Base-by-base conservation (phyloP, 805 yeast species). In the Monosporozyma servazzii region DNA sequence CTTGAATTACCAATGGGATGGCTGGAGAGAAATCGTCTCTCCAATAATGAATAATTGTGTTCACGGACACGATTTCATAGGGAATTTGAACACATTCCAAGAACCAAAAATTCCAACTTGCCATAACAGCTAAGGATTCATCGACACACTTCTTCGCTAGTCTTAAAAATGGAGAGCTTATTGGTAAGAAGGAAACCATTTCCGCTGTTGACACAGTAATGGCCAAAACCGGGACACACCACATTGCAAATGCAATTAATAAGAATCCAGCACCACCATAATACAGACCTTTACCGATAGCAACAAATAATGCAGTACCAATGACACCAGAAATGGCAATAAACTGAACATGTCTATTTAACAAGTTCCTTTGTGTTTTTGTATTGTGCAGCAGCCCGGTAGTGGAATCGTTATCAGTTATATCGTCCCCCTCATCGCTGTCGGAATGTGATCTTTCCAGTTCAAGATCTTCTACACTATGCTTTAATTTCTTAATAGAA, bases 311-410 rank as follows among this genome's bases (percentile, higher is more conserved):
- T 8, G 86, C 91, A 1, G 91, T 83, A 40, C 95, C 95, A 56
- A 86, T 84, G 40, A 88, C 83, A 49, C 91, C 93, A 18, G 91
- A 88, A 23, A 87, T 82, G 11, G 88, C 85, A 54, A 87, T 81
- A 49, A 87, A 73, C 60, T 86, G 88, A 25, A 87, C 81, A 68
- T 88, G 96, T 53, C 95, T 72, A 49, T 81, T 79, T 54, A 74
- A 69, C 51, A 86, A 71, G 29, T 74, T 73, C 45, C 91, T 67
- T 30, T 71, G 71, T 2, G 78, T 74, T 17, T 48, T 50, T 27
- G 54, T 55, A 20, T 51, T 51, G 17, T n/a, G 60, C 23, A 45
- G 51, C 55, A 29, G 56, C 39, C 29, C 64, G 54, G 57, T 53
- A 25, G 47, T 49, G 5, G 59, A 54, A 27, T 54, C 54, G 29